These are phyloP conservation scores for Nakazawaea peltata DNA, from an alignment of 805 yeast species.

Conservation along the genomic window DNA sequence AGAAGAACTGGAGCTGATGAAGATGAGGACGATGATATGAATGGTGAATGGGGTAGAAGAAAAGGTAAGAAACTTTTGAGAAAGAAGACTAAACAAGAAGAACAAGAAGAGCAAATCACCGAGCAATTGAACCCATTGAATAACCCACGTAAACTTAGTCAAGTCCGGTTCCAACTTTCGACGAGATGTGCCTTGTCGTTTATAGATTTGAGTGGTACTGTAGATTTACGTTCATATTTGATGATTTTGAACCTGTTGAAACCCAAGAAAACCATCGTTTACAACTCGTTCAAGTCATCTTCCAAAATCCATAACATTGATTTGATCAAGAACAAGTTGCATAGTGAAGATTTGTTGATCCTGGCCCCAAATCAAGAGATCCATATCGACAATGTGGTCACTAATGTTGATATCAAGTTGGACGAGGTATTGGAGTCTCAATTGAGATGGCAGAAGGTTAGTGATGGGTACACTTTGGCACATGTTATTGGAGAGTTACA, in stretches of 20 bases:
- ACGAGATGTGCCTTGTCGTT: constrained; percentile 66
- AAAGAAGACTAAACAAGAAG: constrained; percentile 15
- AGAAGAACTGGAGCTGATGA: constrained; percentile 11
- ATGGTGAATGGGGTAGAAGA: constrained; percentile 29
- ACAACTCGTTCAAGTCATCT: constrained; percentile 27
- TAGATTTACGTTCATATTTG: constrained; percentile 74
- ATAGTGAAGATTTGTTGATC: constrained; percentile 14
- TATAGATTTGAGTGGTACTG: constrained; percentile 77
- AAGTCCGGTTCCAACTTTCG: constrained; percentile 25
- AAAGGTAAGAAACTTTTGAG: constrained; percentile 16
- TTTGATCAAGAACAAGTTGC: background rate
- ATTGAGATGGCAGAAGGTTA: constrained; percentile 77
- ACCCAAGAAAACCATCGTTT: constrained; percentile 62
- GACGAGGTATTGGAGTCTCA: constrained; percentile 55
- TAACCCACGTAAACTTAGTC: constrained; percentile 40
- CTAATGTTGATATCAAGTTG: constrained; percentile 52
- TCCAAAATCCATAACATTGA: background rate
- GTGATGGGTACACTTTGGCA: constrained; percentile 76
- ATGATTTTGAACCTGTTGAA: constrained; percentile 72
- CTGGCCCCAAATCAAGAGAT: constrained; percentile 31
- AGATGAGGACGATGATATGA: constrained; percentile 15
- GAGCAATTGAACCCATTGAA: constrained; percentile 35
- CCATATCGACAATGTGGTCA: constrained; percentile 45
- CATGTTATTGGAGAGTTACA: constrained; percentile 65
- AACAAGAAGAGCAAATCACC: constrained; percentile 15